Percentiles rank a stretch among this genome's conserved stretches.
These are phyloP conservation scores for Ogataea degrootiae DNA, from an alignment of 805 yeast species.

Conservation along the genomic window DNA sequence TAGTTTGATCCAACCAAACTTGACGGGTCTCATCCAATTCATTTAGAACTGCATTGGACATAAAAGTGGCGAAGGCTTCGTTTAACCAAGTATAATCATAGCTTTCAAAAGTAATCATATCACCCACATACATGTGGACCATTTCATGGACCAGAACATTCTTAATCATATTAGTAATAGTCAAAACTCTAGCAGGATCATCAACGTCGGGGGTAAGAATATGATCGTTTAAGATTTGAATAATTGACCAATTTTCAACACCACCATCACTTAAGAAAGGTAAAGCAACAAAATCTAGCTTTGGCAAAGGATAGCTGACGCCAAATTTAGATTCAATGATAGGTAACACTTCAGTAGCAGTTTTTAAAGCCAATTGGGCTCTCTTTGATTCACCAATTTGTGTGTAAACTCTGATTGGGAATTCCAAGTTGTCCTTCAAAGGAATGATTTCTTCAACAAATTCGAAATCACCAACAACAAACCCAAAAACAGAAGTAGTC, in stretches of 20 bases:
- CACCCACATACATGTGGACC: constrained; percentile 80
- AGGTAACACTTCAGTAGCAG: constrained; percentile 45
- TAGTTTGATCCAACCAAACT: constrained; percentile 32
- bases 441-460: constrained; percentile 35
- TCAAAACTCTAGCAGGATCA: constrained; percentile 15
- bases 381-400: constrained; percentile 45
- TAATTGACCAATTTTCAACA: constrained; percentile 74
- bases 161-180: constrained; percentile 30
- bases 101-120: constrained; percentile 58
- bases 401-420: constrained; percentile 53
- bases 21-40: constrained; percentile 18
- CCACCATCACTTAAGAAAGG: constrained; percentile 76
- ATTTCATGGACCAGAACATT: constrained; percentile 68
- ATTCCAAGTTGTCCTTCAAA: constrained; percentile 18
- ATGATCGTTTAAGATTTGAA: constrained; percentile 54
- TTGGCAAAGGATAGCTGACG: constrained; percentile 49
- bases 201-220: constrained; percentile 33
- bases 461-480: constrained; percentile 66
- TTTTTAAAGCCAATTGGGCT: constrained; percentile 47
- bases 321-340: constrained; percentile 41
- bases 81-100: constrained; percentile 72
- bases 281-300: constrained; percentile 62
- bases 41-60: constrained; percentile 41
- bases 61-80: constrained; percentile 75
- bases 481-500: constrained; percentile 61